phyloP scores from a whole-genome alignment of 805 yeast species.

The Barnettozyma sp. region DNA sequence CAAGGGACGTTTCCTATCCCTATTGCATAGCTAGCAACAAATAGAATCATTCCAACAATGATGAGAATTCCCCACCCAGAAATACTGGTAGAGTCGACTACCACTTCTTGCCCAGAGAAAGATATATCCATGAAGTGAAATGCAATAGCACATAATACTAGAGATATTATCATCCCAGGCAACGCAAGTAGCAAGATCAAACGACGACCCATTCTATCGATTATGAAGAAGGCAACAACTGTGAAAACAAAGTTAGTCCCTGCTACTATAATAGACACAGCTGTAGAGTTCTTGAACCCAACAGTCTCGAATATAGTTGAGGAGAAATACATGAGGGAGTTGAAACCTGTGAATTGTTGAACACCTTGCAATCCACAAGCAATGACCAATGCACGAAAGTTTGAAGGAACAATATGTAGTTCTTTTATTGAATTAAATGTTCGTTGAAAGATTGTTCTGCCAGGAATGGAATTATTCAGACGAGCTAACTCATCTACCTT shows the following conservation, averaged over 20 bases:
- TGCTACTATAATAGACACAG: conserved; percentile 88
- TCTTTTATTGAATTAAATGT: conserved; percentile 55
- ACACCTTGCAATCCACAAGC: conserved; percentile 94
- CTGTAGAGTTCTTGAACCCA: conserved; percentile 86
- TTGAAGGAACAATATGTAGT: conserved; percentile 64
- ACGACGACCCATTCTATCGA: conserved; percentile 87
- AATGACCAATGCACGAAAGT: conserved; percentile 80
- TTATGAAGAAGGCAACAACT: conserved; percentile 73
- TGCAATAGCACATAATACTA: conserved; percentile 79
- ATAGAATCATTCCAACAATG: conserved; percentile 77
- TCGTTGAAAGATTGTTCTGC: conserved; percentile 40
- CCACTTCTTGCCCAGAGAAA: conserved; percentile 43
- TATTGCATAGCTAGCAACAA: conserved; percentile 84
- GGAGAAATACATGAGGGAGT: conserved; percentile 91
- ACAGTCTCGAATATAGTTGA: conserved; percentile 87
- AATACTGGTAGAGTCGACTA: conserved; percentile 33
- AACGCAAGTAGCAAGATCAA: conserved; percentile 69
- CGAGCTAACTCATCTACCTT: conserved; percentile 61
- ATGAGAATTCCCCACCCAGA: conserved; percentile 85
- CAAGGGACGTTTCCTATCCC: conserved; percentile 98
- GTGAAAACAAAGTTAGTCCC: conserved; percentile 93
- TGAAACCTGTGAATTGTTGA: conserved; percentile 96
- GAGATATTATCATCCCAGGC: conserved; percentile 76
- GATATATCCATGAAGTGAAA: conserved; percentile 76
- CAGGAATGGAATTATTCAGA: conserved; percentile 40